Base-by-base conservation (phyloP, 1,284 basidiomycete genomes). In the Trametes polyzona region DNA sequence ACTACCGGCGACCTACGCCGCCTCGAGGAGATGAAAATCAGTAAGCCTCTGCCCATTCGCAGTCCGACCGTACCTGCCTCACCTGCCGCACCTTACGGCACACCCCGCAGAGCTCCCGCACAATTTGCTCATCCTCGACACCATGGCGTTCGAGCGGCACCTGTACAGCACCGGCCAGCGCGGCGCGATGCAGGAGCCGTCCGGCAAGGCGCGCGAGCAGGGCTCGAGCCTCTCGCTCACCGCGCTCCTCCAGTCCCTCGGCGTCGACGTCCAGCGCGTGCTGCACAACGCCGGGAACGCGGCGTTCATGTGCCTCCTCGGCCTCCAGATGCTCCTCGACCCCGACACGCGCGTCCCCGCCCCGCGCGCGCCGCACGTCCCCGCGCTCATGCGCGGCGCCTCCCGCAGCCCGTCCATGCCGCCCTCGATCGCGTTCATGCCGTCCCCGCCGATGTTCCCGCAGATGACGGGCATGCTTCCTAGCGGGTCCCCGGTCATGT, bases 11-110 rank as follows among this genome's bases (percentile, higher is more conserved):
- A 85, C 59, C 70, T 90, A 16, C 74, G 81, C 26, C 78, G 82
- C 16, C 74, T 92, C 39, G 86, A 89, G 53, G 88, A 90, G 47
- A 84, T 91, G 80, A 85, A 83, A 71, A 88, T 91, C 65, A 87
- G 89, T 91, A 66, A 66, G 86, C 73, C 29, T 30, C 32, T 33
- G 27, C n/a, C n/a, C n/a, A n/a, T 29, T 32, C 27, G 40, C 29
- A 27, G 6, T 23, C 32, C 46, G 29, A n/a, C 21, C 43, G 52
- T 48, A 40, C n/a, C 35, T 23, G 26, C 65, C 68, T n/a, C 66
- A 64, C 42, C 66, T 50, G 39, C 48, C 32, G 29, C n/a, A 14
- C 29, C 14, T 19, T 41, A 37, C 14, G 47, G 29, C 12, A 14
- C 40, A n/a, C 24, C 32, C 43, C 47, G 14, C 58, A 90, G 87